These are phyloP conservation scores for Podila horticola DNA, from an alignment of 192 early-diverging fungal genomes.

Conservation along the genomic window DNA sequence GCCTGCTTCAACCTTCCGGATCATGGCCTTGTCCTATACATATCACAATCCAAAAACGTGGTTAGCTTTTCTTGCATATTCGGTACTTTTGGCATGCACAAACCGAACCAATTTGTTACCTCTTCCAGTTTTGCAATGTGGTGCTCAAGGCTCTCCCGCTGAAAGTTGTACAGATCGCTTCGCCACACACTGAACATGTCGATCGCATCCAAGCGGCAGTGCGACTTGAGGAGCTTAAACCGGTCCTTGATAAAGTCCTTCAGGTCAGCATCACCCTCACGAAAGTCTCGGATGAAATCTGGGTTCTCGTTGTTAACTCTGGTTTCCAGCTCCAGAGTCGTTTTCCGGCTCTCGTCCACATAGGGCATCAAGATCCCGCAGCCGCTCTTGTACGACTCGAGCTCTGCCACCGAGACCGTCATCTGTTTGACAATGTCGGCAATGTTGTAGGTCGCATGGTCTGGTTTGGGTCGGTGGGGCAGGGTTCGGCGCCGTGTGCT, in stretches of 20 bases:
- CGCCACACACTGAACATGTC: constrained; percentile 17
- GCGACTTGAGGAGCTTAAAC: constrained; percentile 34
- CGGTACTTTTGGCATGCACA: too few relatives aligned
- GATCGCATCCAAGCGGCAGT: constrained; percentile 24
- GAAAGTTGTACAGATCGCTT: constrained; percentile 12
- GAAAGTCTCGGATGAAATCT: constrained; percentile 37
- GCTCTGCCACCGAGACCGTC: constrained; percentile 15
- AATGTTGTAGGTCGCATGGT: constrained; percentile 23
- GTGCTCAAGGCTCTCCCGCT: constrained; percentile 29
- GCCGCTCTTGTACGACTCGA: constrained; percentile 21
- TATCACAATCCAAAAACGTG: not conserved
- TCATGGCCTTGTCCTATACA: constrained; percentile 23
- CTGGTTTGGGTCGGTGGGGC: not conserved
- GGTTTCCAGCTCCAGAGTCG: constrained; percentile 18
- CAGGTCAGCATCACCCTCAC: constrained; percentile 17
- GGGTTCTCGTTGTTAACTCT: constrained; percentile 31
- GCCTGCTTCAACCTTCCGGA: constrained; percentile 5
- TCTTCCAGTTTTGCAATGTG: constrained; percentile 25
- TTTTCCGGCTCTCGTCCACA: constrained; percentile 27
- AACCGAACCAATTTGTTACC: not conserved
- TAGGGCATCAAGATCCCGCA: constrained; percentile 35
- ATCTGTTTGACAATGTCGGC: constrained; percentile 31
- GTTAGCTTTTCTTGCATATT: too few relatives aligned
- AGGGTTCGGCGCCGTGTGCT: constrained; percentile 41
- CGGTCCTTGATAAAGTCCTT: constrained; percentile 51